Conservation (phyloP, 2,329 filamentous ascomycete genomes). For the Ceratocystis cacaofunesta region DNA sequence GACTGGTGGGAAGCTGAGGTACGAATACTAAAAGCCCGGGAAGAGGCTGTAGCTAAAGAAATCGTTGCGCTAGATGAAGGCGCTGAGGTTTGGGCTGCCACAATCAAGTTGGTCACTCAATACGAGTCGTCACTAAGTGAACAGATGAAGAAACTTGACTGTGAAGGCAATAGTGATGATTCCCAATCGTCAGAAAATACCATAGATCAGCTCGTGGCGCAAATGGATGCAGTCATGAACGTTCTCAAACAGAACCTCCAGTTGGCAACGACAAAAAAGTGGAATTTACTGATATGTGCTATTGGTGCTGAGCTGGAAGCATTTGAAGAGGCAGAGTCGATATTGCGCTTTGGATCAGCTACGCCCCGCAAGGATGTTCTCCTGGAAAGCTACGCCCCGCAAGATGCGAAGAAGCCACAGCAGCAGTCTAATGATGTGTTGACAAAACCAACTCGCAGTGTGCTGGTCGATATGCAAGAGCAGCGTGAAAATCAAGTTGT, state of each 20-base stretch:
- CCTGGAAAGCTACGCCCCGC: background rate
- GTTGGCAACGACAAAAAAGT: conserved; percentile 45
- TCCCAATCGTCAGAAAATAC: conserved; percentile 25
- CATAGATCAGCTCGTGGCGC: conserved; percentile 33
- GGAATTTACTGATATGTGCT: conserved; percentile 62
- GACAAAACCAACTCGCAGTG: background rate
- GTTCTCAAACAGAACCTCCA: conserved; percentile 40
- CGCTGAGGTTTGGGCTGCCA: conserved; percentile 49
- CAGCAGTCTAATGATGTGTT: background rate
- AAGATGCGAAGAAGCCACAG: background rate
- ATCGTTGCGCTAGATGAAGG: conserved; percentile 53
- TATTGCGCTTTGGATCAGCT: conserved; percentile 33
- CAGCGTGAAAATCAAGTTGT: background rate
- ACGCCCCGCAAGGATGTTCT: conserved; percentile 17
- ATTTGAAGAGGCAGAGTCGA: conserved; percentile 42
- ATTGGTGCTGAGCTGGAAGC: conserved; percentile 61
- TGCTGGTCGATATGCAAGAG: background rate
- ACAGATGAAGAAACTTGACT: conserved; percentile 32
- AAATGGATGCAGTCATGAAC: conserved; percentile 41
- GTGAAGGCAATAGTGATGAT: conserved; percentile 2
- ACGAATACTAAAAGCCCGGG: conserved; percentile 38
- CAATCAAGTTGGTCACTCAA: conserved; percentile 41
- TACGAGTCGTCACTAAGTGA: conserved; percentile 51
- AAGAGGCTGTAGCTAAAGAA: conserved; percentile 44
- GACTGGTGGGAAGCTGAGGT: conserved; percentile 57